phyloP scores from a whole-genome alignment of 177 flowering plant genomes.

The Vitis hybrid region DNA sequence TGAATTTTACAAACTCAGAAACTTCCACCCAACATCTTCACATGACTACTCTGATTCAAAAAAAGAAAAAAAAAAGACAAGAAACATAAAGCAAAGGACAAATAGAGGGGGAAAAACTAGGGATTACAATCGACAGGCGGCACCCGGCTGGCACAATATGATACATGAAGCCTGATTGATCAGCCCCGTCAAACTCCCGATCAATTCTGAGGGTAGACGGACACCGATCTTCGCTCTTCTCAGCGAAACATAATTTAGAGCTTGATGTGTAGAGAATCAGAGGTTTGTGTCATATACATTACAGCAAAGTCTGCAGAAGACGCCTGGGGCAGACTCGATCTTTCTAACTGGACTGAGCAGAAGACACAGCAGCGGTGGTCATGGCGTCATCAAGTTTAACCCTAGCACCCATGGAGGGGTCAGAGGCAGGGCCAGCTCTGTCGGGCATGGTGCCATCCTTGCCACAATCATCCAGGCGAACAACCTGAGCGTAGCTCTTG shows the following conservation, averaged over 20 bases:
- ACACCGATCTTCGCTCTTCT: constrained; percentile 14
- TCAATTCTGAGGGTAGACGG: constrained; percentile 4
- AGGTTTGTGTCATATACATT: constrained; percentile 11
- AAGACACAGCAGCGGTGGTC: constrained; percentile 17
- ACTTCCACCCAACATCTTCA: constrained; percentile 20
- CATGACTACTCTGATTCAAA: constrained; percentile 19
- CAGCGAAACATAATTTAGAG: constrained; percentile 1
- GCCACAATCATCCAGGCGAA: constrained; percentile 52
- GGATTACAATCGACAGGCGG: constrained; percentile 21
- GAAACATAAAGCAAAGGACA: too few relatives aligned
- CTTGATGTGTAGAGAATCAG: not conserved
- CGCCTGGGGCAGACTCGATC: not conserved
- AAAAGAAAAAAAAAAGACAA: not conserved
- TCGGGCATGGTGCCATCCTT: constrained; percentile 34
- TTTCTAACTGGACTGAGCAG: constrained; percentile 28
- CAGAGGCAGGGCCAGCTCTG: constrained; percentile 26
- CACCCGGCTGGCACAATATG: constrained; percentile 18
- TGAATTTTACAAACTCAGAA: constrained; percentile 20
- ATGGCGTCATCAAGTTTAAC: constrained; percentile 28
- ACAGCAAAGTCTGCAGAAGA: constrained; percentile 3
- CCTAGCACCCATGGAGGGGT: constrained; percentile 19
- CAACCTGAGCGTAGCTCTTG: constrained; percentile 61
- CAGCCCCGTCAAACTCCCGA: not conserved
- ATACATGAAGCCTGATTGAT: constrained; percentile 23
- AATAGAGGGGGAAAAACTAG: not conserved